Base-by-base conservation (phyloP, 75 land plant genomes). In the Sequoia sempervirens region DNA sequence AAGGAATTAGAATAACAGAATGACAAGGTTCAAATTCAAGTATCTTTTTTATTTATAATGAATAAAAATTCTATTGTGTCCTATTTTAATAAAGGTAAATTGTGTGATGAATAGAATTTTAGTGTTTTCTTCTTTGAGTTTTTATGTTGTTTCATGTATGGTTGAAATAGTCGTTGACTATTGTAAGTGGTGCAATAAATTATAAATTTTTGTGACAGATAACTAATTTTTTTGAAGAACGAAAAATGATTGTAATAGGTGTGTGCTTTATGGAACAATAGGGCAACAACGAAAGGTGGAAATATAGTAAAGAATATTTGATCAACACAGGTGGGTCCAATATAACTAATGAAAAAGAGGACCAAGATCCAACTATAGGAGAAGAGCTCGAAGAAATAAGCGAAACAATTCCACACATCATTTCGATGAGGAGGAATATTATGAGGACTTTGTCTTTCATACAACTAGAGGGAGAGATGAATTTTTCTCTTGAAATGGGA, bases 281-380 rank as follows among this genome's bases (percentile, higher is more conserved):
- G 89, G 89, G 23, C 28, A 87, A 28, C 38, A 84, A 17, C 56
- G 89, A 15, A 52, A 87, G 61, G 84, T 75, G 38, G 89, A 84
- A 47, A 87, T 84, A 20, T 87, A 85, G 81, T 84, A 88, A 53
- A 47, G 89, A 26, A 50, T 84, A 68, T 85, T 88, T 37, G 89
- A 88, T 80, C 87, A 88, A 54, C 89, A 88, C 81, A 36, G 89
- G 73, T 88, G 89, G 89, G 89, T 84, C 18, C 81, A 85, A 66
- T 85, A 6, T 81, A 36, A 80, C 82, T 32, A 84, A 86, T 36
- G 85, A 82, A 32, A 43, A 74, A 0, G 89, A 88, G 47, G 84
- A 75, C 37, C 53, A 14, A n/a, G n/a, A n/a, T n/a, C n/a, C n/a
- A n/a, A n/a, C n/a, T n/a, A n/a, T n/a, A n/a, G n/a, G n/a, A n/a